Evolutionary conservation across 257 asterid species (phyloP), one percentile per base, ranked within the genome.

Genomic region (Forsythia viridissima): DNA sequence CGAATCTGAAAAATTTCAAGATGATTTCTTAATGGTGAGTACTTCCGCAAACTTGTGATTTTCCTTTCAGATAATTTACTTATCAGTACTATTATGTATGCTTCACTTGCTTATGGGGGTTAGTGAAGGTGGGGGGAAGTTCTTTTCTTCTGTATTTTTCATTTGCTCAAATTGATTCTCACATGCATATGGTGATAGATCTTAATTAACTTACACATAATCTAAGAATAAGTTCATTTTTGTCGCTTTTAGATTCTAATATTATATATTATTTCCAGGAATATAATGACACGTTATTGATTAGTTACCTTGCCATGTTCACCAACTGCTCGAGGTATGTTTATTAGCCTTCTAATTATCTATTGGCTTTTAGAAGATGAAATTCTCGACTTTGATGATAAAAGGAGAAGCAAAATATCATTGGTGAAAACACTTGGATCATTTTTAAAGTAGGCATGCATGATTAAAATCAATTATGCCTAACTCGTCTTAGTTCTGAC

Each of bases 271-370:
- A 21, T 46, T 77, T 85, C 79, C 91, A 95, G 99, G 99, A 95
- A 82, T 95, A 93, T 76, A 92, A 90, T 8, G 98, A 95, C 80
- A 92, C 99, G 3, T 79, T 92, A 66, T 86, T 93, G 90, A 85
- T 93, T 52, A 86, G 94, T 21, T 93, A 93, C 86, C 94, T 95
- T 79, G 94, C 97, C 79, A 93, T 95, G 99, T 87, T 95, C 87
- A 95, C 99, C 88, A 95, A 93, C 88, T 93, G 98, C 91, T 87
- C 98, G 38, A 92, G 98, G 98, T 94, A 92, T 57, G 86, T 24
- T 76, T 72, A 6, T 41, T 34, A 37, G 79, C 79, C 34, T 70
- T 61, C 80, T 66, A 16, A 51, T 75, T n/a, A 15, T 48, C 40
- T 52, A 83, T 13, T 52, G 65, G 3, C 11, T 46, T 77, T 72